Conservation (phyloP, 148 eudicot genomes). For the Rhododendron mucronatum region DNA sequence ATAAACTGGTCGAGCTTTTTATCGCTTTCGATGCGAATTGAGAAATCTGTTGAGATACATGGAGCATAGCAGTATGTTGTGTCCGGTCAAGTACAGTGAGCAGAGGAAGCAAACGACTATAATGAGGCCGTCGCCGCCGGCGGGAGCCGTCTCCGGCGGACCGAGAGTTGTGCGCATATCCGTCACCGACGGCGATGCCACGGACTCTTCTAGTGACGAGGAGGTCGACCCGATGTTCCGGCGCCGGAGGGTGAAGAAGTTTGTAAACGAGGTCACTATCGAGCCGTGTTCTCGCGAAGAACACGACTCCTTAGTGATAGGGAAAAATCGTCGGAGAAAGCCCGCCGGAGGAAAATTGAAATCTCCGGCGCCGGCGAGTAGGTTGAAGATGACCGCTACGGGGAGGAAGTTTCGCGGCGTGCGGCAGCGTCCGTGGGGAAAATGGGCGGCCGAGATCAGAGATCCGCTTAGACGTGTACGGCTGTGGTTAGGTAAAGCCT, state of each 20-base stretch:
- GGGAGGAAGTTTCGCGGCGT: constrained; percentile 65
- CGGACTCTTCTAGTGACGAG: constrained; percentile 76
- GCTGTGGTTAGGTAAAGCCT: constrained; percentile 63
- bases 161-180: constrained; percentile 54
- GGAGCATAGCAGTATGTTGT: constrained; percentile 6
- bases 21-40: constrained; percentile 33
- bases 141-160: not conserved
- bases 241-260: constrained; percentile 45
- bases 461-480: constrained; percentile 60
- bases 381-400: not conserved
- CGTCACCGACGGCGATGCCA: constrained; percentile 64
- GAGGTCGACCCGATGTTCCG: not conserved
- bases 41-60: constrained; percentile 6
- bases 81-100: constrained; percentile 45
- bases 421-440: constrained; percentile 72
- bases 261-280: constrained; percentile 46
- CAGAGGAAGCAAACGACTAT: constrained; percentile 39
- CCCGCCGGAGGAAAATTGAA: not conserved
- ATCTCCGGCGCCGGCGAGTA: not conserved
- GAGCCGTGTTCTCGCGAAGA: constrained; percentile 21
- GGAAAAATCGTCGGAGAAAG: constrained; percentile 13
- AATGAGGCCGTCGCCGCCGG: not conserved
- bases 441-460: constrained; percentile 86
- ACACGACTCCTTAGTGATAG: not conserved
- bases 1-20: not conserved